These are phyloP conservation scores for Fusarium xylarioides DNA, from an alignment of 2,329 filamentous ascomycete species.

Conservation along the genomic window DNA sequence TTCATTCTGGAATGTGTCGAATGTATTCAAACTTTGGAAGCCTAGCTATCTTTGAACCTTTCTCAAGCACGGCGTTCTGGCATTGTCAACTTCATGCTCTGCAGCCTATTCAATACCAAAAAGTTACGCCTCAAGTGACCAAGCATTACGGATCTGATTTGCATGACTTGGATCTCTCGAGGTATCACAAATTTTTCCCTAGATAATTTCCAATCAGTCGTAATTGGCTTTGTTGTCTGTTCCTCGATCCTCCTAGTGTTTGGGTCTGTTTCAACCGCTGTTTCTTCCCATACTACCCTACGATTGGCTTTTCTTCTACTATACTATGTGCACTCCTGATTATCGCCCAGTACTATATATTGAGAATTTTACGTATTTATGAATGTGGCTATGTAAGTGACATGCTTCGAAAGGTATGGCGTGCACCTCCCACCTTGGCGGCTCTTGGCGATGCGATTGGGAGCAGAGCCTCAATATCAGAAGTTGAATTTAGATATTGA, in stretches of 20 bases:
- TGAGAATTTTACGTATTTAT: accelerated
- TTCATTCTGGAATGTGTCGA: accelerated
- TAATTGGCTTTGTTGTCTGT: accelerated
- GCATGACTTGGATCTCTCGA: accelerated
- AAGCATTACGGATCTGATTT: accelerated
- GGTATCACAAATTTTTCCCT: accelerated
- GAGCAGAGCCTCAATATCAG: conserved; percentile 9
- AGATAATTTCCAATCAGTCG: accelerated
- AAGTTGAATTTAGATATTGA: neutral
- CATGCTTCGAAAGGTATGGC: neutral
- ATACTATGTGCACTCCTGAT: neutral
- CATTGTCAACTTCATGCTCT: neutral
- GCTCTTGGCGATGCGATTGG: neutral
- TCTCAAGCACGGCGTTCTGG: accelerated
- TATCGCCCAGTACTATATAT: neutral
- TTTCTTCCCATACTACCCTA: neutral
- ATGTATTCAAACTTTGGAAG: accelerated
- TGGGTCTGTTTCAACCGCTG: accelerated
- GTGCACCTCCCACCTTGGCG: conserved; percentile 12
- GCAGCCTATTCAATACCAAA: neutral
- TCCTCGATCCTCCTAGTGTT: accelerated
- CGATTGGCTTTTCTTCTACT: neutral
- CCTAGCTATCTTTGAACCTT: neutral
- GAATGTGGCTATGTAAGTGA: neutral
- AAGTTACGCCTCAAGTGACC: neutral